These are phyloP conservation scores for Maudiozyma saulgeensis DNA, from an alignment of 805 yeast genomes.

Conservation along the genomic window DNA sequence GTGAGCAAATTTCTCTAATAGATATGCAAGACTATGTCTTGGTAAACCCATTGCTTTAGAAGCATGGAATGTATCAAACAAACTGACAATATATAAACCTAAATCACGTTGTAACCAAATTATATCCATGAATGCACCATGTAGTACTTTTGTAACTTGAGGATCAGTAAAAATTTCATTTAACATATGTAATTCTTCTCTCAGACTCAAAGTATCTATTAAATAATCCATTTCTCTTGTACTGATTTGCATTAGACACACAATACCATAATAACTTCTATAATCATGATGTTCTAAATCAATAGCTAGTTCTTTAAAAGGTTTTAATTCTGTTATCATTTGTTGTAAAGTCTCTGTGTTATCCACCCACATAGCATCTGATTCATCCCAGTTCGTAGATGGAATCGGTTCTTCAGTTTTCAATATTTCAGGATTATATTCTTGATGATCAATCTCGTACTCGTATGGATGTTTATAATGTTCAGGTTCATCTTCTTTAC, in stretches of 20 bases:
- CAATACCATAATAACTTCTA: slow-evolving; percentile 82
- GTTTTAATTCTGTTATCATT: slow-evolving; percentile 46
- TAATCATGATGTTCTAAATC: slow-evolving; percentile 95
- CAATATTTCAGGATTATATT: slow-evolving; percentile 55
- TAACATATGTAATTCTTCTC: slow-evolving; percentile 58
- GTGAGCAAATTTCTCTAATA: slow-evolving; percentile 68
- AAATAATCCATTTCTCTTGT: slow-evolving; percentile 75
- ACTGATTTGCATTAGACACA: slow-evolving; percentile 88
- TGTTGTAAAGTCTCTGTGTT: slow-evolving; percentile 38
- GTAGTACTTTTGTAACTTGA: slow-evolving; percentile 72
- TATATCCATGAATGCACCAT: slow-evolving; percentile 95
- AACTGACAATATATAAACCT: slow-evolving; percentile 79
- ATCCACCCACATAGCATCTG: slow-evolving; percentile 67
- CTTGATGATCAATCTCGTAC: slow-evolving; percentile 58
- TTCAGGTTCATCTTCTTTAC: slow-evolving; percentile 37
- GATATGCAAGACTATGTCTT: slow-evolving; percentile 72
- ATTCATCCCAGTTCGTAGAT: slow-evolving; percentile 54
- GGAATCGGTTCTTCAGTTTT: slow-evolving; percentile 39
- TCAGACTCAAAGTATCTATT: slow-evolving; percentile 70
- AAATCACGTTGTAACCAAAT: slow-evolving; percentile 94
- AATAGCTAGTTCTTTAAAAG: slow-evolving; percentile 64
- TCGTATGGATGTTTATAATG: slow-evolving; percentile 77
- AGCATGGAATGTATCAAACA: slow-evolving; percentile 92
- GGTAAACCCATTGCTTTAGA: slow-evolving; percentile 72
- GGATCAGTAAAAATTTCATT: slow-evolving; percentile 81